phyloP scores from a whole-genome alignment of 495 filamentous ascomycete species.

The Polyplosphaeria fusca region DNA sequence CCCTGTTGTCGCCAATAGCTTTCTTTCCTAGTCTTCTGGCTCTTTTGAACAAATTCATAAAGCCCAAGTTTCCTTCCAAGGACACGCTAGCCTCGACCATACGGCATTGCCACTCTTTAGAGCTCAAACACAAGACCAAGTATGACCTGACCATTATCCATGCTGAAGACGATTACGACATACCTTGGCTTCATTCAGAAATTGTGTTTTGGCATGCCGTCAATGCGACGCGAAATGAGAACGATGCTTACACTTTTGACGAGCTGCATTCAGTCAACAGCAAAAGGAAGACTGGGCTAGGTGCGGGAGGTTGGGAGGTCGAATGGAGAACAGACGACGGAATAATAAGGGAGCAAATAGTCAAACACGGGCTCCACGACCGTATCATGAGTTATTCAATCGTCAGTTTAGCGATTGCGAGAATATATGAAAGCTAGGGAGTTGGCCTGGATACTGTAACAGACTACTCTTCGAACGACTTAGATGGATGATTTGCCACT shows the following conservation, averaged over 20 bases:
- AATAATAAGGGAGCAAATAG: conserved; percentile 49
- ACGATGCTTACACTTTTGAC: conserved; percentile 38
- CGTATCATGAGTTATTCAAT: conserved; percentile 52
- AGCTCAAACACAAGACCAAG: conserved; percentile 3
- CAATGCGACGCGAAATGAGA: conserved; percentile 37
- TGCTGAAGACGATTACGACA: conserved; percentile 37
- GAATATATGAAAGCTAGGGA: conserved; percentile 13
- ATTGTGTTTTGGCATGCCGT: conserved; percentile 48
- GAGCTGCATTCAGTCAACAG: conserved; percentile 41
- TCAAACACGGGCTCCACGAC: conserved; percentile 53
- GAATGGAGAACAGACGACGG: conserved; percentile 49
- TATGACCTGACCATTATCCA: conserved; percentile 27
- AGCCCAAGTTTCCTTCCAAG: conserved; percentile 35
- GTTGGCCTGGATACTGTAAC: too few species aligned
- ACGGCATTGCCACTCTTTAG: conserved; percentile 15
- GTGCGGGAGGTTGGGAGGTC: conserved; percentile 48
- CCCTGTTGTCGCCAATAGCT: conserved; percentile 45
- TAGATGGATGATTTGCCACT: too few species aligned
- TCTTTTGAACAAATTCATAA: conserved; percentile 33
- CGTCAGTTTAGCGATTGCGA: conserved; percentile 43
- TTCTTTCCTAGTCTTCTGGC: conserved; percentile 39
- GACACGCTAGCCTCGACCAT: conserved; percentile 29
- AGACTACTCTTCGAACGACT: too few species aligned
- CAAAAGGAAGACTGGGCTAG: conserved; percentile 41
- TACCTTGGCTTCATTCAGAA: conserved; percentile 43